Evolutionary conservation across 2,329 filamentous ascomycete genomes (phyloP), one percentile per base, ranked within the genome.

Genomic region (Annulohypoxylon truncatum): DNA sequence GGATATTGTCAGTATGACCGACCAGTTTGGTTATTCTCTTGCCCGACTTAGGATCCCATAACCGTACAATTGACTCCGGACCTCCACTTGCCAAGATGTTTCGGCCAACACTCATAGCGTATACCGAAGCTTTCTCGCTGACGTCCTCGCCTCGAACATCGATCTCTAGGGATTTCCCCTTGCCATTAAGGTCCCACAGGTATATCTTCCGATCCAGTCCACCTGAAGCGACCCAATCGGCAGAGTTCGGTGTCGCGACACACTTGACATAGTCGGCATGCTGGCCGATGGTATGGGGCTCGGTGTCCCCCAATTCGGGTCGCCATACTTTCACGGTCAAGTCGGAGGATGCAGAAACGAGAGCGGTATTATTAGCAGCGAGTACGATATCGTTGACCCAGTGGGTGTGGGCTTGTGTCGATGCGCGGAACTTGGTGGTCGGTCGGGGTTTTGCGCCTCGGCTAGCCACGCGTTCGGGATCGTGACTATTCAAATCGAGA

Each of bases 261-360:
- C 93, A 94, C 81, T 98, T 99, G 76, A 97, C 94, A 77, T 98
- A 99, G 83, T 99, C 96, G 74, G 90, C 91, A 79, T 99, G 96
- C 74, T 95, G 89, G 69, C 96, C 96, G 75, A 99, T 95, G 42
- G 92, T 93, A 69, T 92, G 90, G 8, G 90, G 88, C 52, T 90
- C 84, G 22, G 88, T 87, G 60, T 87, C 82, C 48, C 87, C 87
- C 22, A 87, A 86, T 67, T 89, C 83, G 5, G 95, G 95, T 60
- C 94, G 88, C 96, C 94, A 97, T 74, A 97, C 82, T 79, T 97
- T 96, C 77, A 97, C 94, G 7, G 93, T 94, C 66, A 96, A 89
- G 78, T 97, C 94, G n/a, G 94, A 97, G 3, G 94, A 97, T 18
- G 92, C 94, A 8, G 94, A 96, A 29, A 97, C 91, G 51, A 97